phyloP scores from a whole-genome alignment of 192 early-diverging fungal genomes.

The Podila horticola region DNA sequence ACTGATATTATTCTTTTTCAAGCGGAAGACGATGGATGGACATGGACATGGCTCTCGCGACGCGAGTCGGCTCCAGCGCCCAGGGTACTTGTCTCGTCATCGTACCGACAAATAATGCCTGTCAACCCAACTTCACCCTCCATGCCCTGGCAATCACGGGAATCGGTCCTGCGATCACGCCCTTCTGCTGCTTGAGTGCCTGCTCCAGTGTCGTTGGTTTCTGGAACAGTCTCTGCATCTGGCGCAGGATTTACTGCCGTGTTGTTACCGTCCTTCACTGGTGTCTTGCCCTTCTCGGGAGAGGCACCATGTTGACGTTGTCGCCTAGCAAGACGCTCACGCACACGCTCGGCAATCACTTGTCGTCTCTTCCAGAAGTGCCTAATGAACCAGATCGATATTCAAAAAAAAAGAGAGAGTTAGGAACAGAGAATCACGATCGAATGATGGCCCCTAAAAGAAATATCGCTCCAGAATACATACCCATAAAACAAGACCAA shows the following conservation, averaged over 20 bases:
- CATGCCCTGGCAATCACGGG: constrained; percentile 20
- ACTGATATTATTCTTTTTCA: too few species aligned
- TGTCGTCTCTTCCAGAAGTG: constrained; percentile 50
- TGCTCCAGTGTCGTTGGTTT: background rate
- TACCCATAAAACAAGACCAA: constrained; percentile 48
- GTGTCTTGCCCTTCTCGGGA: background rate
- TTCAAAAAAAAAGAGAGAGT: too few species aligned
- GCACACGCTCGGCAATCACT: constrained; percentile 26
- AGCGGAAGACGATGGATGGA: background rate
- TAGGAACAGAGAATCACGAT: too few species aligned
- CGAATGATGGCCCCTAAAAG: background rate
- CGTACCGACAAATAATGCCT: constrained; percentile 42
- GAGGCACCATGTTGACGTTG: background rate
- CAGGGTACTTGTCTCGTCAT: constrained; percentile 18
- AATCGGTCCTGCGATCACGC: background rate
- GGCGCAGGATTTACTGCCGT: background rate
- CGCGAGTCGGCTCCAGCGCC: background rate
- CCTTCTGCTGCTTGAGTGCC: background rate
- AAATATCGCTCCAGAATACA: background rate
- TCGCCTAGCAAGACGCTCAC: constrained; percentile 18
- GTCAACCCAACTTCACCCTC: constrained; percentile 46
- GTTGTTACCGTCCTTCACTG: constrained; percentile 1
- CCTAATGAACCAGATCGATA: constrained; percentile 17
- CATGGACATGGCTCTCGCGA: background rate
- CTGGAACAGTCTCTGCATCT: background rate